These are phyloP conservation scores for Serendipita vermifera DNA, from an alignment of 768 basidiomycete genomes.

Conservation along the genomic window DNA sequence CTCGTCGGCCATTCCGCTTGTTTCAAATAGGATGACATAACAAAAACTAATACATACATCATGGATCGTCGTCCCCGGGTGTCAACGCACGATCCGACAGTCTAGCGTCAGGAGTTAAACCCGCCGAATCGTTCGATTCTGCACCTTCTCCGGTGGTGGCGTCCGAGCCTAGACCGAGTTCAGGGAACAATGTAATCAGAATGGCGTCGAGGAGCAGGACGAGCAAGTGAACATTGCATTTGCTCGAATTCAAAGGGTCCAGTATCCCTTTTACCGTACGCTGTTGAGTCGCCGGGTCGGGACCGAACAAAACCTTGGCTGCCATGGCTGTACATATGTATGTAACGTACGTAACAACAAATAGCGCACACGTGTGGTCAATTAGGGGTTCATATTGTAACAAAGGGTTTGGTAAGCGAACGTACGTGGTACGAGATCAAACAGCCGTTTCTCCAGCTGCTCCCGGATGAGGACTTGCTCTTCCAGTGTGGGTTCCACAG, in stretches of 20 bases:
- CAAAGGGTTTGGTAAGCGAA: neutral
- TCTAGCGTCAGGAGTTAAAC: too few species aligned
- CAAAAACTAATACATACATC: too few species aligned
- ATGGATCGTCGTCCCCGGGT: too few species aligned
- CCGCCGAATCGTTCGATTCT: too few species aligned
- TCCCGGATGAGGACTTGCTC: constrained; percentile 52
- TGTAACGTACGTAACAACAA: neutral
- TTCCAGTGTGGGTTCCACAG: constrained; percentile 60
- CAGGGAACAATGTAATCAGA: constrained; percentile 63
- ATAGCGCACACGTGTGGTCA: constrained; percentile 21
- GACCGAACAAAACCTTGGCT: constrained; percentile 42
- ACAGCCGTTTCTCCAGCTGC: constrained; percentile 29
- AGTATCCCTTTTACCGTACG: constrained; percentile 40
- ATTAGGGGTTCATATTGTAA: neutral
- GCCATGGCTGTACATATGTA: constrained; percentile 26
- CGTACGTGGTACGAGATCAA: constrained; percentile 30
- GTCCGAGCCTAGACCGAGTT: constrained; percentile 33
- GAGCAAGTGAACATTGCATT: constrained; percentile 70
- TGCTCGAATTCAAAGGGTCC: constrained; percentile 44
- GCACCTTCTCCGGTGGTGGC: too few species aligned
- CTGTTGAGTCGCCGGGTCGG: constrained; percentile 28
- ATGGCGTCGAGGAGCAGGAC: constrained; percentile 62
- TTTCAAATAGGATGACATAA: too few species aligned
- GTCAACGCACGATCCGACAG: too few species aligned
- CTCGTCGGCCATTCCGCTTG: too few species aligned